Conservation (phyloP, 805 yeast genomes). For the Pichia californica region DNA sequence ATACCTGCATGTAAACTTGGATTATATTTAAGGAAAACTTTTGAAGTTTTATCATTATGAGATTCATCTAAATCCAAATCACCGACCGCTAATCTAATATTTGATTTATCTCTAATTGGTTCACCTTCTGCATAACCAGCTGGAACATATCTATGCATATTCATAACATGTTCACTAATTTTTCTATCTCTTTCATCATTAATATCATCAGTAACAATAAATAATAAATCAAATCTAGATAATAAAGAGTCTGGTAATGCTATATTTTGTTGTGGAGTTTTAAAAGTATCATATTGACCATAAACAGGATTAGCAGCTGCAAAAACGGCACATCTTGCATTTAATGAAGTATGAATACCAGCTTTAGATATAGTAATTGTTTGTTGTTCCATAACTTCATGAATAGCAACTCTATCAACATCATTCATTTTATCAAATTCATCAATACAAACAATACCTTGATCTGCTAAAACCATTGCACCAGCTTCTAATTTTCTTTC, state of each 20-base stretch:
- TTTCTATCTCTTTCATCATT: constrained; percentile 77
- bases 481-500: constrained; percentile 96
- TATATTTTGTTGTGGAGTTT: constrained; percentile 93
- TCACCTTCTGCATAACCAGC: constrained; percentile 89
- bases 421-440: constrained; percentile 99
- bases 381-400: constrained; percentile 99
- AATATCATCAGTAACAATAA: constrained; percentile 94
- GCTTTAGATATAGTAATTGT: constrained; percentile 98
- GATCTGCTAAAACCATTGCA: constrained; percentile 97
- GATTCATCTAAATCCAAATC: constrained; percentile 43
- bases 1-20: constrained; percentile 53
- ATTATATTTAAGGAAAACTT: constrained; percentile 79
- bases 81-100: constrained; percentile 76
- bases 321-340: constrained; percentile 93
- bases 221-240: constrained; percentile 93
- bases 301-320: constrained; percentile 98
- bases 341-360: constrained; percentile 92
- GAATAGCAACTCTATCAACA: constrained; percentile 94
- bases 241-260: constrained; percentile 94
- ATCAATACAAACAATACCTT: constrained; percentile 97
- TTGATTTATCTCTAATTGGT: constrained; percentile 75
- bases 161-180: constrained; percentile 88
- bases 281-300: constrained; percentile 94
- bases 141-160: constrained; percentile 87
- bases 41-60: constrained; percentile 40